Conservation (phyloP, 441 rosid genomes). For the Aleurites moluccanus region DNA sequence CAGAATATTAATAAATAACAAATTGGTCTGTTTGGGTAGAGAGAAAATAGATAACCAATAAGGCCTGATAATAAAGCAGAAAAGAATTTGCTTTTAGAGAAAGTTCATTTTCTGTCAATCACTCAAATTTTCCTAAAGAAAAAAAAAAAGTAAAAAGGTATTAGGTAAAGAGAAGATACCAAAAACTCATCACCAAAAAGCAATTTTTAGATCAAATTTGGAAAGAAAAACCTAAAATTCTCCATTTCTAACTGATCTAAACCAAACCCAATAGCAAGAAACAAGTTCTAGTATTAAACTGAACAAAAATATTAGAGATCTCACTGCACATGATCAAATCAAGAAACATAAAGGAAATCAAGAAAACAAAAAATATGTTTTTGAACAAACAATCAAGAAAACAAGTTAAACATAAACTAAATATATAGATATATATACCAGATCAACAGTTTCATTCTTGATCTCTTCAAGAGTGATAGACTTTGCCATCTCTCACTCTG, state of each 20-base stretch:
- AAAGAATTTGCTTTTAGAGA: neutral
- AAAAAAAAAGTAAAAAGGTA: neutral
- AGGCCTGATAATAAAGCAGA: neutral
- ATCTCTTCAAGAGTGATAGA: constrained; percentile 48
- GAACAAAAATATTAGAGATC: constrained; percentile 11
- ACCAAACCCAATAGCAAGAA: neutral
- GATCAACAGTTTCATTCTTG: constrained; percentile 64
- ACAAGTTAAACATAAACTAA: too few relatives aligned
- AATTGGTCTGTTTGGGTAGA: constrained; percentile 2
- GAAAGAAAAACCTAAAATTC: neutral
- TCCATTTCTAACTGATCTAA: neutral
- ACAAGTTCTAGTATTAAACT: neutral
- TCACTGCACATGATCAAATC: neutral
- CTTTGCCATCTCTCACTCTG: constrained; percentile 20
- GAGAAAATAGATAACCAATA: neutral
- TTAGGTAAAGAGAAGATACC: neutral
- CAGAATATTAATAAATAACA: neutral
- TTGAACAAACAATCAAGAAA: neutral
- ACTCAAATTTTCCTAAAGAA: neutral
- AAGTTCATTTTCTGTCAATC: constrained; percentile 3
- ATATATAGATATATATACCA: constrained; percentile 36
- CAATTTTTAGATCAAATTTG: neutral
- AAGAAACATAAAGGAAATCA: neutral
- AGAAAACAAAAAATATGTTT: neutral
- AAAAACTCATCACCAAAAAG: too few relatives aligned